Conservation (phyloP, 2,329 filamentous ascomycete species). For the Hymenoscyphus scutula region DNA sequence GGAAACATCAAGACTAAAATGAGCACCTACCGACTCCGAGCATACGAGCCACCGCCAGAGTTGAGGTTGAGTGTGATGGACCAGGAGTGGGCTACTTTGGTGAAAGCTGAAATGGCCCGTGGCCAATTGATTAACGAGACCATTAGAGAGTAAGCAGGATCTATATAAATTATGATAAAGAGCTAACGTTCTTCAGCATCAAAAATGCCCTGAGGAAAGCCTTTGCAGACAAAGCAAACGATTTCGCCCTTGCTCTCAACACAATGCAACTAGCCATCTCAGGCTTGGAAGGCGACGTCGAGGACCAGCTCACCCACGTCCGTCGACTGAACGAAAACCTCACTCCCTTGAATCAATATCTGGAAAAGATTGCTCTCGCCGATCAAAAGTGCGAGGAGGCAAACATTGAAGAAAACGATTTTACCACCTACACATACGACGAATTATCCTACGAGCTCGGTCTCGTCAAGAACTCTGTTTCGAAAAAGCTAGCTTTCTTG, state of each 20-base stretch:
- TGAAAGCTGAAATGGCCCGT: constrained; percentile 80
- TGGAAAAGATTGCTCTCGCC: constrained; percentile 80
- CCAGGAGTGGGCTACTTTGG: constrained; percentile 73
- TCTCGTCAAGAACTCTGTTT: constrained; percentile 85
- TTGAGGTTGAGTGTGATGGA: constrained; percentile 81
- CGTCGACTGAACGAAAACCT: constrained; percentile 81
- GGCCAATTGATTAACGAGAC: constrained; percentile 97
- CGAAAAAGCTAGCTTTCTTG: constrained; percentile 93
- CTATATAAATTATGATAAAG: constrained; percentile 11
- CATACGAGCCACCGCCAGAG: constrained; percentile 86
- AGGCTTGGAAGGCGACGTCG: constrained; percentile 93
- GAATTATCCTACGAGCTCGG: constrained; percentile 92
- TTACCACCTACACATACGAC: constrained; percentile 98
- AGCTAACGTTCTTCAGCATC: constrained; percentile 57
- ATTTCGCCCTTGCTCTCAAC: constrained; percentile 92
- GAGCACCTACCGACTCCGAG: constrained; percentile 85
- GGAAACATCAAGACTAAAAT: constrained; percentile 99
- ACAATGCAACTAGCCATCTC: constrained; percentile 94
- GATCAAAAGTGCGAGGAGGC: constrained; percentile 91
- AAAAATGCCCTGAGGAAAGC: constrained; percentile 90
- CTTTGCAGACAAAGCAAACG: constrained; percentile 97
- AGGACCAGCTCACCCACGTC: constrained; percentile 89
- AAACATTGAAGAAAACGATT: constrained; percentile 99
- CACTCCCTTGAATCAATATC: constrained; percentile 83
- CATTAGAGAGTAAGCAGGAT: constrained; percentile 73